phyloP scores from a whole-genome alignment of 768 basidiomycete species.

The Amanita jacksonii region DNA sequence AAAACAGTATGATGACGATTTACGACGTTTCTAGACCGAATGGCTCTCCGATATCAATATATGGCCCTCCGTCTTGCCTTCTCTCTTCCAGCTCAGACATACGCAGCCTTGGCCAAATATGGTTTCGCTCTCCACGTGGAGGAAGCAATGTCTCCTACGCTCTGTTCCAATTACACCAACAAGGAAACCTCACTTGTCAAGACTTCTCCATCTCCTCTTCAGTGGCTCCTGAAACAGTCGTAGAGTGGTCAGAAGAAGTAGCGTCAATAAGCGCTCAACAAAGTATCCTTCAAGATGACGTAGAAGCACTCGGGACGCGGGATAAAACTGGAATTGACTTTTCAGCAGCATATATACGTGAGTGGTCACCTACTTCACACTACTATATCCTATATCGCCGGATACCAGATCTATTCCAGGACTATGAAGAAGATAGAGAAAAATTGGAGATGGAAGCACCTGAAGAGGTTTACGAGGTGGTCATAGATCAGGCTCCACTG shows the following conservation, averaged over 20 bases:
- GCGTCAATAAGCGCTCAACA: conserved; percentile 23
- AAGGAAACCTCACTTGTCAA: conserved; percentile 35
- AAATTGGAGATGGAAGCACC: conserved; percentile 25
- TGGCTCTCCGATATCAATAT: conserved; percentile 33
- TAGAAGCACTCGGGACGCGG: conserved; percentile 36
- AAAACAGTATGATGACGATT: conserved; percentile 47
- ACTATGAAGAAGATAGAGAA: conserved; percentile 22
- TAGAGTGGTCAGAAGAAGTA: conserved; percentile 33
- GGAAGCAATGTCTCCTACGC: conserved; percentile 17
- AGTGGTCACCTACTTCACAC: conserved; percentile 12
- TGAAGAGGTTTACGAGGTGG: conserved; percentile 33
- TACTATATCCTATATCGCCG: conserved; percentile 1
- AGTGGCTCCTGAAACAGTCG: conserved; percentile 10
- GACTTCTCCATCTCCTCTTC: conserved; percentile 23
- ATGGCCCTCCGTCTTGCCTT: conserved; percentile 34
- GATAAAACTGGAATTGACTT: conserved; percentile 41
- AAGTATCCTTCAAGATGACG: conserved; percentile 21
- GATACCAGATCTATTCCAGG: conserved; percentile 18
- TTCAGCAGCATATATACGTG: conserved; percentile 46
- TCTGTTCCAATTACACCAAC: conserved; percentile 38
- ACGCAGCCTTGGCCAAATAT: conserved; percentile 21
- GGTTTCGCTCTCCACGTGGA: conserved; percentile 24
- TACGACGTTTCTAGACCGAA: conserved; percentile 48
- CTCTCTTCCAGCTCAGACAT: conserved; percentile 16
- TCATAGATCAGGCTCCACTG: conserved; percentile 42